A percentile compares a stretch with the other conserved stretches of the same genome.
phyloP scores from a whole-genome alignment of 495 filamentous ascomycete species.

The Entonaema liquescens region DNA sequence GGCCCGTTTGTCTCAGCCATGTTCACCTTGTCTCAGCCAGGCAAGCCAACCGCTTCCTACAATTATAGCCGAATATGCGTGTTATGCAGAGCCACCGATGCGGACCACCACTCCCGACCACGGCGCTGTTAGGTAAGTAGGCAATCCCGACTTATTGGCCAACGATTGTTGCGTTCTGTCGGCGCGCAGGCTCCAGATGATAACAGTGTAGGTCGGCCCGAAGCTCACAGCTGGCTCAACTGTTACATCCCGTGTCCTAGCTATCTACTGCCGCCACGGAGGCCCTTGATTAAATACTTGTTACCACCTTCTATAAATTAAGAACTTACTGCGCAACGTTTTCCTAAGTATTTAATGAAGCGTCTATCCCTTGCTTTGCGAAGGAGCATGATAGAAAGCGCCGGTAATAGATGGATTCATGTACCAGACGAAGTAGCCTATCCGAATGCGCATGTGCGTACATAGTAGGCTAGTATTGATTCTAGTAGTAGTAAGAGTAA shows the following conservation, averaged over 20 bases:
- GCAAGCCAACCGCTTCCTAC: conserved; percentile 1
- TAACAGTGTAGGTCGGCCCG: not conserved
- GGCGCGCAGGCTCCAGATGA: not conserved
- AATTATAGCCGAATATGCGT: not conserved
- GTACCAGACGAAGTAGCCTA: too few species aligned
- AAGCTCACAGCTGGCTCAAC: not conserved
- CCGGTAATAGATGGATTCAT: too few species aligned
- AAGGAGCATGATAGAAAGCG: too few species aligned
- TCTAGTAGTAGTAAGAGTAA: too few species aligned
- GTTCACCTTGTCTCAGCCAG: conserved; percentile 19
- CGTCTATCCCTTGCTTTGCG: too few species aligned
- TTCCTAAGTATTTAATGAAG: too few species aligned
- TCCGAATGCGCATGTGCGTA: too few species aligned
- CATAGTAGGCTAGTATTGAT: too few species aligned
- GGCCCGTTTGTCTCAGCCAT: conserved; percentile 18
- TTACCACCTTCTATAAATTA: not conserved
- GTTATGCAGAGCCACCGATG: not conserved
- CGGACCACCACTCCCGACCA: not conserved
- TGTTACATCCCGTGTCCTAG: not conserved
- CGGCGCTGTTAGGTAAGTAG: not conserved
- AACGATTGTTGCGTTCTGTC: not conserved
- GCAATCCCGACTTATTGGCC: not conserved
- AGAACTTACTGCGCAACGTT: not conserved
- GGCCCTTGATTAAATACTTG: not conserved
- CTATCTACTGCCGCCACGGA: not conserved